These are phyloP conservation scores for Persicaria maculosa DNA, from an alignment of 148 eudicot genomes.

Conservation along the genomic window DNA sequence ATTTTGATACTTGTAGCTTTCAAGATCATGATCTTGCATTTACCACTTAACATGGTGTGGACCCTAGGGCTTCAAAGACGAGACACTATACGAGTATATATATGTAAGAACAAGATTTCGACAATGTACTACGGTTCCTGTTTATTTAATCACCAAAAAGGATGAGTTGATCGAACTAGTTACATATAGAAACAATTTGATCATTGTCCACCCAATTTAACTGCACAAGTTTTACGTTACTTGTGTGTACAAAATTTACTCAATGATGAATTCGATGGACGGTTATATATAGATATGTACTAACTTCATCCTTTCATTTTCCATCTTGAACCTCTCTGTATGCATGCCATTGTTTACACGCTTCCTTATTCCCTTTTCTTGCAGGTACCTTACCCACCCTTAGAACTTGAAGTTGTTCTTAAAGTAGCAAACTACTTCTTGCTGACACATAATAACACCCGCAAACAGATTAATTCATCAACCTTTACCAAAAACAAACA, in stretches of 20 bases:
- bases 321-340: neutral
- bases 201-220: neutral
- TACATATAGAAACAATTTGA: conserved; percentile 6
- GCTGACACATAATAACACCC: conserved; percentile 51
- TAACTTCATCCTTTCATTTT: conserved; percentile 1
- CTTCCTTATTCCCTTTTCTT: neutral
- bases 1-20: no score
- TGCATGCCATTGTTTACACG: neutral
- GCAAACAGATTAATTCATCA: conserved; percentile 7
- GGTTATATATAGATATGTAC: conserved; percentile 1
- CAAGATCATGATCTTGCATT: no score
- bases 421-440: conserved; percentile 84
- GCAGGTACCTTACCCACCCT: neutral
- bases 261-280: neutral
- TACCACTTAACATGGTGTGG: no score
- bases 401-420: conserved; percentile 78
- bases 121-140: no score
- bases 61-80: no score
- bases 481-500: neutral
- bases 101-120: no score
- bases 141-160: no score
- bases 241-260: conserved; percentile 9
- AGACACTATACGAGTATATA: no score
- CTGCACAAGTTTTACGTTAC: neutral
- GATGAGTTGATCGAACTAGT: neutral